Percentiles rank a stretch among this genome's conserved stretches.
phyloP scores from a whole-genome alignment of 2,329 filamentous ascomycete genomes.

The Cryphonectria japonica region DNA sequence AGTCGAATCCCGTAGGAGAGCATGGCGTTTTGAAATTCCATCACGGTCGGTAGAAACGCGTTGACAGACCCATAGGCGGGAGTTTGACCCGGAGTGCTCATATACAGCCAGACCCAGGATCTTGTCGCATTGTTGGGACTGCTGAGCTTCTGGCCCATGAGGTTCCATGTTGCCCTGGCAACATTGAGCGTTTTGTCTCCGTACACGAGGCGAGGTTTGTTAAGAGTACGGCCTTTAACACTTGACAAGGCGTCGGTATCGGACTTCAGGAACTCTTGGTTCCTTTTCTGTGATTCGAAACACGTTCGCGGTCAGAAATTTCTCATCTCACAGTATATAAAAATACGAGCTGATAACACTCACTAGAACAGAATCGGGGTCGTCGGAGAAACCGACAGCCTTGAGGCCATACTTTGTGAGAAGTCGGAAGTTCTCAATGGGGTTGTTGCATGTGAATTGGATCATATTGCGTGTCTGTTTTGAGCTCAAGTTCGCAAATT shows the following conservation, averaged over 20 bases:
- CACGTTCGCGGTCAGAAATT: background rate
- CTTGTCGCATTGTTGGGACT: background rate
- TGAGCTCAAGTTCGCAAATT: constrained; percentile 31
- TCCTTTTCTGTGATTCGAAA: background rate
- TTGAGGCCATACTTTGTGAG: constrained; percentile 54
- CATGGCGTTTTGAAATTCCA: background rate
- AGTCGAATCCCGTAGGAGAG: background rate
- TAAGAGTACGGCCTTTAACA: background rate
- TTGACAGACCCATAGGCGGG: too few relatives aligned
- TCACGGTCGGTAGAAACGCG: background rate
- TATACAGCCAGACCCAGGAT: background rate
- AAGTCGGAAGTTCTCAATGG: constrained; percentile 54
- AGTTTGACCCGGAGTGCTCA: background rate
- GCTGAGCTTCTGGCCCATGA: background rate
- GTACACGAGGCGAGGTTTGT: background rate
- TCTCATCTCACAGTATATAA: background rate
- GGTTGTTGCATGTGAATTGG: constrained; percentile 56
- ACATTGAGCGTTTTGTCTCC: background rate
- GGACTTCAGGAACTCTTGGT: background rate
- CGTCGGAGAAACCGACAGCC: constrained; percentile 32
- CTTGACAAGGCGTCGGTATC: background rate
- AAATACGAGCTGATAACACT: background rate
- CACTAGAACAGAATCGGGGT: constrained; percentile 42
- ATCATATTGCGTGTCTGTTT: constrained; percentile 65
- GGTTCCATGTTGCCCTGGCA: background rate